Base-by-base conservation (phyloP, 2,329 filamentous ascomycete species). In the Colletotrichum cereale region DNA sequence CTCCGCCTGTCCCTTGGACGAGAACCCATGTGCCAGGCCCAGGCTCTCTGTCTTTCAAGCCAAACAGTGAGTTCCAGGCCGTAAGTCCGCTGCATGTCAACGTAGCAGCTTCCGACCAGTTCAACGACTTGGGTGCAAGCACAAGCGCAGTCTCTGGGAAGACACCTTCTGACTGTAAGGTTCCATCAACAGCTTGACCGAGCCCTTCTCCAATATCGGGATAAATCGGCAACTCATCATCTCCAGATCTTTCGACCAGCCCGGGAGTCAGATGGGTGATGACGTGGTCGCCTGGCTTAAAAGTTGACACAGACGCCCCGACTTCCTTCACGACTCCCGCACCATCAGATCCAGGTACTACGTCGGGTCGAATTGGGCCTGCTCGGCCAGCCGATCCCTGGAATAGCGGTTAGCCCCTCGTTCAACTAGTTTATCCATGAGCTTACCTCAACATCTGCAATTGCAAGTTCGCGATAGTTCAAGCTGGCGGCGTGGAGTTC, bases 71-170 rank as follows among this genome's bases (percentile, higher is more conserved):
- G 78, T 86, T 88, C 84, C 84, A 87, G 0, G 87, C 86, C 1
- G 87, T 88, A 55, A 86, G 75, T 3, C 82, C 83, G 1, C 85
- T 85, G 73, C 87, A 87, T 0, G 85, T 83, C 34, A 89, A 74
- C 8, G 84, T 86, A 5, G 83, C 80, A 8, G 84, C 85, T 71
- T 75, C 73, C 11, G 75, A 53, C 69, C 76, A 81, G 47, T 75
- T 80, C 11, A 88, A 77, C 52, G 83, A 82, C 29, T 74, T 74
- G 0, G 90, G 89, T 62, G 85, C 82, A 70, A 82, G 79, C 3
- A 91, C 86, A 16, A 92, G 84, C 12, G 87, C 88, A 11, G 69
- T 86, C 77, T 91, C 87, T 31, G 86, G 80, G 76, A 90, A 91
- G 7, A 86, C 82, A 11, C 83, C 90, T 71, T 89, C 87, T 60